Conservation (phyloP, 257 asterid species). For the Eustoma russellianum region DNA sequence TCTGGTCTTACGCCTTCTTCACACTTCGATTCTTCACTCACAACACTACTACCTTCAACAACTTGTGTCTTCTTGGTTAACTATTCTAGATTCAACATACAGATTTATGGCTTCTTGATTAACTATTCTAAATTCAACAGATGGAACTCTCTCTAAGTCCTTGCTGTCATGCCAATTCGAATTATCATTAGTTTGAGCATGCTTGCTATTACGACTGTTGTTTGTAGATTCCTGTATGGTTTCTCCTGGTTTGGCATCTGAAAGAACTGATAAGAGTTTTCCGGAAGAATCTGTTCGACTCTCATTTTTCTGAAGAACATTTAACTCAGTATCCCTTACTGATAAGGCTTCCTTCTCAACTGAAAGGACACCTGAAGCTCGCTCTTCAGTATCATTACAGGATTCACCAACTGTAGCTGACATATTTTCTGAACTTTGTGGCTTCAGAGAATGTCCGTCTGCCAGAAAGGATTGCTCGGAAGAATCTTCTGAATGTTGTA, state of each 20-base stretch:
- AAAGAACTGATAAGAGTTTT: conserved; percentile 14
- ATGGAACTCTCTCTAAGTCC: conserved; percentile 6
- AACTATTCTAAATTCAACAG: conserved; percentile 9
- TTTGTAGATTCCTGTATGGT: conserved; percentile 9
- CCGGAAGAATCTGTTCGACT: conserved; percentile 5
- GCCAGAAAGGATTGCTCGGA: not conserved
- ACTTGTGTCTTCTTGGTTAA: conserved; percentile 4
- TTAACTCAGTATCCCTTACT: conserved; percentile 14
- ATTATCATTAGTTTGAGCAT: conserved; percentile 16
- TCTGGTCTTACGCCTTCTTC: too few species aligned
- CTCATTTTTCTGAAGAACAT: conserved; percentile 14
- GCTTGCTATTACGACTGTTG: not conserved
- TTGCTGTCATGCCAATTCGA: conserved; percentile 27
- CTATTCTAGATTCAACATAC: conserved; percentile 11
- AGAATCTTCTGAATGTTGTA: conserved; percentile 12
- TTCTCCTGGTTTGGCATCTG: conserved; percentile 20
- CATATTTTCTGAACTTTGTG: conserved; percentile 11
- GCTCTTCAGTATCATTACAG: conserved; percentile 10
- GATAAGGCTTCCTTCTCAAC: conserved; percentile 18
- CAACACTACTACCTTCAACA: too few species aligned
- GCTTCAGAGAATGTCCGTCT: conserved; percentile 4
- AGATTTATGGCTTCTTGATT: conserved; percentile 6
- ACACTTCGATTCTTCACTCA: too few species aligned
- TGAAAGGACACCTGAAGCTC: conserved; percentile 16
- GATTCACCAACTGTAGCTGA: conserved; percentile 15